Base-by-base conservation (phyloP, 768 basidiomycete species). In the Tylopilus cervinicoccineus region DNA sequence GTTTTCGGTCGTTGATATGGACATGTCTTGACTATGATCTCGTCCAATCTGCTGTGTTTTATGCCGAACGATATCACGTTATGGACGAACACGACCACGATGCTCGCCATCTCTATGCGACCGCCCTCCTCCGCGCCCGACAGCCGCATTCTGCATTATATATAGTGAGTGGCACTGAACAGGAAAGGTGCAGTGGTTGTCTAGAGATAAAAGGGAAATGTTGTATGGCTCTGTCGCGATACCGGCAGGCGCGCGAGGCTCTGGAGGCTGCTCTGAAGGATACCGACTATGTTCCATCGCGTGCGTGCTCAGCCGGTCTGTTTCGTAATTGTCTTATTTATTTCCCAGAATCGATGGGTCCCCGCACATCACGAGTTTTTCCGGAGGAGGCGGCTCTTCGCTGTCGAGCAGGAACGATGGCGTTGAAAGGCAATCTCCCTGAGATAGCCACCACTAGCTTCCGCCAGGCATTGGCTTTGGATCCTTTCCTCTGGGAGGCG, bases 401-500 rank as follows among this genome's bases (percentile, higher is more conserved):
- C 53, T 91, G 91, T 76, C 78, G 82, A 58, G 77, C 88, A 40
- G 93, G 91, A 34, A 76, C 72, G 32, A 79, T 84, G 66, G 88
- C 91, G 27, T 59, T 84, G 62, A 88, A 85, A 66, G 89, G 86
- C 41, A 90, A 92, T 65, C 76, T 88, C 50, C 78, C 77, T 3
- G 83, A 86, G 45, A 78, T 80, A 55, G 93, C 93, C n/a, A 72
- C 76, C 22, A 60, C 69, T 45, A 84, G 82, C 60, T 94, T 86
- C 65, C 75, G 76, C 38, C 78, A 83, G 50, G 87, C 91, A 23
- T 73, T 96, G 51, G 64, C 72, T 13, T 63, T 83, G 39, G 84
- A 91, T 61, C 88, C 90, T 27, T 78, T 89, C 63, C 69, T 93
- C 45, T 95, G 92, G 92, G 93, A 96, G 65, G 93, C 93, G 5